Conservation (phyloP, 1,139 yeast genomes). For the Suhomyces wounanorum region DNA sequence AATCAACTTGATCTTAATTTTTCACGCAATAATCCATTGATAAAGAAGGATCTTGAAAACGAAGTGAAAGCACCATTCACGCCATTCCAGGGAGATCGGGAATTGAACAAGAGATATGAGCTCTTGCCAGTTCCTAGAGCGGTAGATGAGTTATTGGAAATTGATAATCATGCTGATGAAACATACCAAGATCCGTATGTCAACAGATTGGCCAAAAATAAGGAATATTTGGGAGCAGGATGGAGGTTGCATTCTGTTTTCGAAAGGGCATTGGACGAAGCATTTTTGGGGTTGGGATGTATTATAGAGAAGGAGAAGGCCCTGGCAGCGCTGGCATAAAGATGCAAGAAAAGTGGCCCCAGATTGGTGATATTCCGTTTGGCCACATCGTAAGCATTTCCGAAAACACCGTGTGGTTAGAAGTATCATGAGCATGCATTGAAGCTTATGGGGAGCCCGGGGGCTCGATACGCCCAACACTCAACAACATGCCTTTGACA, state of each 20-base stretch:
- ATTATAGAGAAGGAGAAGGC: slow-evolving; percentile 67
- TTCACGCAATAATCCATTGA: slow-evolving; percentile 28
- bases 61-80: slow-evolving; percentile 68
- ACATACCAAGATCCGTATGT: slow-evolving; percentile 50
- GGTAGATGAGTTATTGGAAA: slow-evolving; percentile 41
- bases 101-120: slow-evolving; percentile 42
- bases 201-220: slow-evolving; percentile 59
- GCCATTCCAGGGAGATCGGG: slow-evolving; percentile 91
- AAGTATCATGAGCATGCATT: neutral
- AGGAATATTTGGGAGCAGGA: slow-evolving; percentile 82
- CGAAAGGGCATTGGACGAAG: slow-evolving; percentile 79
- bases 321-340: neutral
- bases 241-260: slow-evolving; percentile 72
- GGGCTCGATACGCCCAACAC: neutral
- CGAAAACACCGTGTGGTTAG: neutral
- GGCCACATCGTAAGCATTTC: neutral
- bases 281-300: slow-evolving; percentile 88
- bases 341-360: neutral
- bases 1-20: slow-evolving; percentile 48
- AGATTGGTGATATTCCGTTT: neutral
- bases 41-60: slow-evolving; percentile 24
- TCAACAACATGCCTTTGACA: neutral
- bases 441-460: neutral
- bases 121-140: slow-evolving; percentile 29
- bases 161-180: slow-evolving; percentile 54